These are phyloP conservation scores for Lentinula lateritia DNA, from an alignment of 768 basidiomycete species.

Conservation along the genomic window DNA sequence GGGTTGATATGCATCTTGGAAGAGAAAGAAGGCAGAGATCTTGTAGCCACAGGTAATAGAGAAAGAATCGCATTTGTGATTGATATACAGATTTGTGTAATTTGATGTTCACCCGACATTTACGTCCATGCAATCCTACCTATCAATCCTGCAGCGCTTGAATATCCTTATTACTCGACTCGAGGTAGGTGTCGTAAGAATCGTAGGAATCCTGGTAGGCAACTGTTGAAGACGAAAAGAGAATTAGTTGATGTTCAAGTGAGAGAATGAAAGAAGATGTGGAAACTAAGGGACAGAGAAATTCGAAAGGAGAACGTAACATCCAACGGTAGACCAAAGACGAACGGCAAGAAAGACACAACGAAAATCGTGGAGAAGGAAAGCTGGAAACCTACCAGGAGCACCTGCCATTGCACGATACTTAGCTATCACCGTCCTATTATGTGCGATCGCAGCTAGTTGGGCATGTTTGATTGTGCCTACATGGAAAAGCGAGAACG, in stretches of 20 bases:
- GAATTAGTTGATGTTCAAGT: too few relatives aligned
- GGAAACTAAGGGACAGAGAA: too few relatives aligned
- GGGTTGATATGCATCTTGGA: too few relatives aligned
- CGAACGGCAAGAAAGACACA: background rate
- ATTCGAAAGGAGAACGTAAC: too few relatives aligned
- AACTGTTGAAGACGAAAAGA: conserved; percentile 22
- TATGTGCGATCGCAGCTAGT: conserved; percentile 68
- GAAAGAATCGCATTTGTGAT: too few relatives aligned
- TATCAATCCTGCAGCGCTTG: conserved; percentile 61
- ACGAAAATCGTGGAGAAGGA: background rate
- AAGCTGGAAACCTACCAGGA: conserved; percentile 33
- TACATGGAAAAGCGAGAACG: conserved; percentile 19
- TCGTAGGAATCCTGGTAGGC: conserved; percentile 40
- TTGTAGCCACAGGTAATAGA: background rate
- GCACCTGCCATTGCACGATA: conserved; percentile 51
- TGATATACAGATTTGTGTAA: too few relatives aligned
- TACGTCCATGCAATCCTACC: background rate
- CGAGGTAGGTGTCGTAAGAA: conserved; percentile 53
- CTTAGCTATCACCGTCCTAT: conserved; percentile 64
- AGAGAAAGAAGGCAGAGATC: too few relatives aligned
- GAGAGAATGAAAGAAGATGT: too few relatives aligned
- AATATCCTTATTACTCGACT: conserved; percentile 55
- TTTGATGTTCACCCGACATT: too few relatives aligned
- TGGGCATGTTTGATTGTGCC: conserved; percentile 88
- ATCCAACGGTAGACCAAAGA: too few relatives aligned